Evolutionary conservation across 257 asterid genomes (phyloP), one percentile per base, ranked within the genome.

Genomic region (Parsonsia alboflavescens): DNA sequence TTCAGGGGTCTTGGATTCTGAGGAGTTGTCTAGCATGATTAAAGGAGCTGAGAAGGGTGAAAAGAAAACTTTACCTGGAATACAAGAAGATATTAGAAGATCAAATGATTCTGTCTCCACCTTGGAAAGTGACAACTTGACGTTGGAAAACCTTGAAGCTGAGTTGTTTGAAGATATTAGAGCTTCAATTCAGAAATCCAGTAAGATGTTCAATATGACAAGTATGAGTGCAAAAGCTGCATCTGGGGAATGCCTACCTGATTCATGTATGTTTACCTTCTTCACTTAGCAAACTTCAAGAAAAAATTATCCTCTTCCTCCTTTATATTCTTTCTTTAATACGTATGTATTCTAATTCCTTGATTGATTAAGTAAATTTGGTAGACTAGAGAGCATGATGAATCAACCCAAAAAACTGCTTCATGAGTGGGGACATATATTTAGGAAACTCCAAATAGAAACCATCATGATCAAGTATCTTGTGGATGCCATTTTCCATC

Each of bases 171-270:
- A 81, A 57, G 99, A 95, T 76, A 86, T 95, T 70, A 92, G 99
- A 91, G 99, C 99, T 81, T 95, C 99, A 79, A 88, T 92, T 77
- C 99, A 95, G 86, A 89, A 93, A 82, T 91, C 98, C 79, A 87
- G 87, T 76, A 88, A 82, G 80, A 63, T 84, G 71, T 72, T 83
- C 74, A 70, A 75, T 76, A 73, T 77, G 53, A 73, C 70, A 45
- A 80, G 73, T 72, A 71, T 80, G 73, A 79, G 61, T 82, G 76
- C 64, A 64, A 79, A 85, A 81, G 74, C 54, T 59, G 76, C 79
- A 57, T 75, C 84, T 66, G 62, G 45, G 75, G 81, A 73, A 75
- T 66, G 78, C 66, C 56, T 75, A 77, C 65, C 81, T 56, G 64
- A 76, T 78, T 85, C 96, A 82, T 80, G 98, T 90, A 83, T 85